Evolutionary conservation across 768 basidiomycete species (phyloP).

Genomic region (Arthromyces matolae): DNA sequence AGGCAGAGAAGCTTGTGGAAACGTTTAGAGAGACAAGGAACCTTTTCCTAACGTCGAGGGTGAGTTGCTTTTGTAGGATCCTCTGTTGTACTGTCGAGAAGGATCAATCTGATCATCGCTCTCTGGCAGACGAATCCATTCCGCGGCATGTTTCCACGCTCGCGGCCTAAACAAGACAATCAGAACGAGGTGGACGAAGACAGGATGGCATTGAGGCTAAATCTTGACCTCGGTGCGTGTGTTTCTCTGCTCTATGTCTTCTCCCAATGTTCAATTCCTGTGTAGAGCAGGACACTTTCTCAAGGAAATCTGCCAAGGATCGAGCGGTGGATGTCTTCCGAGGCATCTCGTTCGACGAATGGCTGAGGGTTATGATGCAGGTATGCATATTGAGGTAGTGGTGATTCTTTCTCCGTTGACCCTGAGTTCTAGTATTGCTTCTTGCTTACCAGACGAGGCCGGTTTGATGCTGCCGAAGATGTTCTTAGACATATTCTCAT

Average conservation of each 20-base stretch:
- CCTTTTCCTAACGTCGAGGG: constrained; percentile 76
- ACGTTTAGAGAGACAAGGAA: constrained; percentile 84
- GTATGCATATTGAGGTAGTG: constrained; percentile 35
- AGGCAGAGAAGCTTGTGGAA: constrained; percentile 85
- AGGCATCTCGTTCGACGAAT: constrained; percentile 77
- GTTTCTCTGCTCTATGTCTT: not conserved
- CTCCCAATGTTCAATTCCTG: not conserved
- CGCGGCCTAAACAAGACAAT: constrained; percentile 32
- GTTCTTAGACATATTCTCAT: constrained; percentile 69
- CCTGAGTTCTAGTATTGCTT: constrained; percentile 61
- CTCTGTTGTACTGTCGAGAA: not conserved
- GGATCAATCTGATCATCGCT: constrained; percentile 4
- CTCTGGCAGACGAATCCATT: constrained; percentile 47
- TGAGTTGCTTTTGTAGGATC: constrained; percentile 41
- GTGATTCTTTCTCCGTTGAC: not conserved
- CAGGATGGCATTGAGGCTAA: constrained; percentile 70
- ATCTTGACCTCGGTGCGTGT: constrained; percentile 64
- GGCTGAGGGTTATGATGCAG: constrained; percentile 84
- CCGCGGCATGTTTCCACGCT: constrained; percentile 64
- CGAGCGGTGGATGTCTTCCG: constrained; percentile 67
- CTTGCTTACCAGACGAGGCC: constrained; percentile 56
- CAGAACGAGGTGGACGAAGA: constrained; percentile 61
- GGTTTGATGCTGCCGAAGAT: constrained; percentile 68
- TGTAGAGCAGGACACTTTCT: constrained; percentile 54
- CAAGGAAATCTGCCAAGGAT: constrained; percentile 44